Evolutionary conservation across 1,284 basidiomycete genomes (phyloP), one percentile per base, ranked within the genome.

Genomic region (Leccinum ponderosum): DNA sequence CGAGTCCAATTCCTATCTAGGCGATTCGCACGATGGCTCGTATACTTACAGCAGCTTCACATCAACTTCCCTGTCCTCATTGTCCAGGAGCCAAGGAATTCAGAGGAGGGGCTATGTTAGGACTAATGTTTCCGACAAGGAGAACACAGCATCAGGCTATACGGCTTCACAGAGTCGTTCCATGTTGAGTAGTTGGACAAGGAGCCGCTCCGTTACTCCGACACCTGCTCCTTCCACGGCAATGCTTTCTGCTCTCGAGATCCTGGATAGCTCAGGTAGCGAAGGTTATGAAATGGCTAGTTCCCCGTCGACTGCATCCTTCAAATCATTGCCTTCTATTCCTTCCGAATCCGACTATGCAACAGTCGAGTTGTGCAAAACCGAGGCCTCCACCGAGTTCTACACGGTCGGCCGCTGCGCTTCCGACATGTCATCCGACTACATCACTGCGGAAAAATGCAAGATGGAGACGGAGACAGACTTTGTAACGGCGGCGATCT

Each of bases 81-180:
- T 91, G 22, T 83, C 85, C 6, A 80, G 89, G 27, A 82, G 84
- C 1, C 75, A 83, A 6, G 89, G 81, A 39, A 79, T 91, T 6
- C 76, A 86, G 54, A 77, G 89, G 57, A 77, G 85, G 33, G 76
- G 76, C 4, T 79, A 81, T 4, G 76, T 81, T 11, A 77, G 69
- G 73, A 60, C 62, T 66, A 61, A 65, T 56, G 39, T 65, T 6
- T 83, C 81, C 1, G 86, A 89, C 61, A 87, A 83, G 69, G 87
- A 88, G 71, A 87, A 89, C 25, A 58, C 54, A 1, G 44, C 55
- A 1, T 66, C 72, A 1, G 68, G 72, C 0, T 75, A 74, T 39
- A 65, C 72, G 0, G 64, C 62, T 20, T 74, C 72, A 7, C 70
- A 71, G 27, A 75, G 69, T 63, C 74, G 71, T 6, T 75, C 75